phyloP scores from a whole-genome alignment of 208 protist species.

The Trypanosoma rangeli region DNA sequence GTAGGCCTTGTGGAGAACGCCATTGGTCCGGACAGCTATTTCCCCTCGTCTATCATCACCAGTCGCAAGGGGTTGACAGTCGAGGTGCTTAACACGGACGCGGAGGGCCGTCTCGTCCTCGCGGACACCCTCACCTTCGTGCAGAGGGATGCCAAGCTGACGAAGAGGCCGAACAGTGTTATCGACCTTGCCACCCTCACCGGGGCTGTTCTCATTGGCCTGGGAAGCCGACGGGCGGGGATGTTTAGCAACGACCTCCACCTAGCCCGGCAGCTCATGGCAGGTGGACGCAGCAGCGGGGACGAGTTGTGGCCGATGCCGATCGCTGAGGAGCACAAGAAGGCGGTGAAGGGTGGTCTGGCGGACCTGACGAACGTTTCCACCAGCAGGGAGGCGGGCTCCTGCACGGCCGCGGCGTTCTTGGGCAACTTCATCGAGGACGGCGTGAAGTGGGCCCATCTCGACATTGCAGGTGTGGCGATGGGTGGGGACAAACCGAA shows the following conservation, averaged over 20 bases:
- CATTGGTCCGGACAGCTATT: slow-evolving; percentile 77
- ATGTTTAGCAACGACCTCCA: slow-evolving; percentile 53
- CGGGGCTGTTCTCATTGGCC: slow-evolving; percentile 76
- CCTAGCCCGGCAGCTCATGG: slow-evolving; percentile 52
- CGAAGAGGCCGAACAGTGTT: slow-evolving; percentile 58
- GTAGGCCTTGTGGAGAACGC: slow-evolving; percentile 89
- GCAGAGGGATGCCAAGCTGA: slow-evolving; percentile 58
- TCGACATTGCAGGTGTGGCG: slow-evolving; percentile 82
- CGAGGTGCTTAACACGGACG: slow-evolving; percentile 92
- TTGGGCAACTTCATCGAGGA: slow-evolving; percentile 73
- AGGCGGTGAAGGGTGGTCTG: slow-evolving; percentile 66
- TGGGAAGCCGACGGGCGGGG: slow-evolving; percentile 78
- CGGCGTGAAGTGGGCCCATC: slow-evolving; percentile 60
- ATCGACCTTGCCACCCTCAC: slow-evolving; percentile 93
- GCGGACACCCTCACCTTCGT: slow-evolving; percentile 90
- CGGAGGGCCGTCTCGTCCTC: slow-evolving; percentile 90
- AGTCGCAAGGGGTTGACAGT: slow-evolving; percentile 81
- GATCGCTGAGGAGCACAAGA: slow-evolving; percentile 73
- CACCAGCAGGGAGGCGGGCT: slow-evolving; percentile 52
- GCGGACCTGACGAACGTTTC: slow-evolving; percentile 71
- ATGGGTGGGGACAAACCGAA: slow-evolving; percentile 66
- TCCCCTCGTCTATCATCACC: slow-evolving; percentile 80
- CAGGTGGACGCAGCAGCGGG: slow-evolving; percentile 46
- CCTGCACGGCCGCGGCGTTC: slow-evolving; percentile 87
- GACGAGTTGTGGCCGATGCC: slow-evolving; percentile 90